Conservation (phyloP, 1,284 basidiomycete genomes). For the Ceratobasidium sp. region DNA sequence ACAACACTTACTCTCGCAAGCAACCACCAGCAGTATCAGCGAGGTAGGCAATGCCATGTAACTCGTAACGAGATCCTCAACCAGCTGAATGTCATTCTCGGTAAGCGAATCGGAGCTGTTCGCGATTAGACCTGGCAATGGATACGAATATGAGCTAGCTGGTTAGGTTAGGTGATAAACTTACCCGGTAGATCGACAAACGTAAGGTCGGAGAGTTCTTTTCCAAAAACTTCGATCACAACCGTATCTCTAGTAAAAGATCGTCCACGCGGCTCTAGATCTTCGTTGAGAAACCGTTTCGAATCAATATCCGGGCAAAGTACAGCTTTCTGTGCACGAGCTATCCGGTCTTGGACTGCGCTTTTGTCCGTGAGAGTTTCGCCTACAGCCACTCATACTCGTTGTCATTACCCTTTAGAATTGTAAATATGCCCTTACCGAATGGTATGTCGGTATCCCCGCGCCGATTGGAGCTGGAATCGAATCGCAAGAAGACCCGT, state of each 20-base stretch:
- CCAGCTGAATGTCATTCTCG: constrained; percentile 63
- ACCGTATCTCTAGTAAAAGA: constrained; percentile 69
- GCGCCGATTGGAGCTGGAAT: constrained; percentile 42
- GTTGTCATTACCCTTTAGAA: background rate
- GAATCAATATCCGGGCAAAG: constrained; percentile 61
- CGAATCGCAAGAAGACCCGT: constrained; percentile 44
- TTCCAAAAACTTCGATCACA: constrained; percentile 72
- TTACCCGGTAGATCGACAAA: constrained; percentile 75
- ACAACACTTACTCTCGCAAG: constrained; percentile 68
- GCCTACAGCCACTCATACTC: background rate
- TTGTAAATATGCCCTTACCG: constrained; percentile 7
- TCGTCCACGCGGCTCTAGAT: constrained; percentile 50
- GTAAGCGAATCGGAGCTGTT: constrained; percentile 61
- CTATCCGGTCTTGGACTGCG: constrained; percentile 66
- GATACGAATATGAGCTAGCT: background rate
- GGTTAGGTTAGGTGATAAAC: background rate
- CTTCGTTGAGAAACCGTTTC: constrained; percentile 53
- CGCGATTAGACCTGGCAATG: constrained; percentile 65
- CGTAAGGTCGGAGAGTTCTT: constrained; percentile 72
- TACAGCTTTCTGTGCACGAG: constrained; percentile 71
- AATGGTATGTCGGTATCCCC: constrained; percentile 19
- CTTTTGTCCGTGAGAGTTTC: background rate
- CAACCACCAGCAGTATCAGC: constrained; percentile 71
- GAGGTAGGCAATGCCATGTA: constrained; percentile 70
- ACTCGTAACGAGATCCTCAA: constrained; percentile 62